Base-by-base conservation (phyloP, 768 basidiomycete species). In the Lyophyllum decastes region DNA sequence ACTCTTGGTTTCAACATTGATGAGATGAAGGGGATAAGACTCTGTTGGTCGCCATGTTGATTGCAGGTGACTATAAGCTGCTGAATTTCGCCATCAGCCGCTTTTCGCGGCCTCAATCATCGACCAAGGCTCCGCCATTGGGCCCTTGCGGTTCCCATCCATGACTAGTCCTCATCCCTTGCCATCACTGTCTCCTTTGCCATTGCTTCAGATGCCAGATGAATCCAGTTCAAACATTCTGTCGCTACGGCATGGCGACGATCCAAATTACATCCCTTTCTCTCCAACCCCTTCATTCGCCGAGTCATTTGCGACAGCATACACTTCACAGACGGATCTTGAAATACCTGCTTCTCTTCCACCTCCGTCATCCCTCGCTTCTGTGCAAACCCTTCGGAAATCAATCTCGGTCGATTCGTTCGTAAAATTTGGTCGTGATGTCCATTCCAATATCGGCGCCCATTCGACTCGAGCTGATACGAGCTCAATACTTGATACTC, bases 331-430 rank as follows among this genome's bases (percentile, higher is more conserved):
- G 25, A 67, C 70, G 26, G 61, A 65, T 48, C 53, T 63, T 53
- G 66, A 67, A 50, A 61, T 26, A 43, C 55, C 22, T 63, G 65
- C 54, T 57, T 66, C 54, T 57, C 74, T 34, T 33, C 66, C 57
- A 49, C 59, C 58, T 45, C 57, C 66, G 26, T 64, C 72, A 35
- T 67, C 73, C 53, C 68, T 72, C 54, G 58, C 65, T 44, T 71
- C 75, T 21, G 65, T 76, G 21, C 73, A 76, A 46, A 70, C 67
- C 58, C 80, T 92, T 54, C 82, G 88, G 64, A 91, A 91, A 74
- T 88, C 89, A 26, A 72, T 88, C 58, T 92, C 90, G 21, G 89
- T 86, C 58, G 90, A 92, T 70, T 92, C 90, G 10, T 87, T 92
- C 69, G 79, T 82, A 49, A 75, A 74, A 34, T 76, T 76, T 66